Conservation (phyloP, 768 basidiomycete genomes). For the Rickenella mellea region DNA sequence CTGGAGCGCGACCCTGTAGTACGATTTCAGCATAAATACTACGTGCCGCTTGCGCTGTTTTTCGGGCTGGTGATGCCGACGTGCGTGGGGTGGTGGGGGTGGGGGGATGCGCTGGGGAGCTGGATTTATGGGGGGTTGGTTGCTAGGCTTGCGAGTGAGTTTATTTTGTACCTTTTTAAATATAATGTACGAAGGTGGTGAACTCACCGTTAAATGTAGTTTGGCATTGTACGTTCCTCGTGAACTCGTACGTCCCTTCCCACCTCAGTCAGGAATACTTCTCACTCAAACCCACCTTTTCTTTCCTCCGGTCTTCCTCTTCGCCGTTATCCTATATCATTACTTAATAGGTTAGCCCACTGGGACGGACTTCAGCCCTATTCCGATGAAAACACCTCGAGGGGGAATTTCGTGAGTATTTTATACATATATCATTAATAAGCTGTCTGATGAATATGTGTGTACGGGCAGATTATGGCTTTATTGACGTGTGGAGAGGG, state of each 20-base stretch:
- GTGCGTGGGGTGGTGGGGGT: slow-evolving; percentile 40
- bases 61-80: slow-evolving; percentile 53
- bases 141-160: slow-evolving; percentile 48
- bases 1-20: slow-evolving; percentile 66
- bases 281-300: not conserved
- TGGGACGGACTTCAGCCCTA: slow-evolving; percentile 78
- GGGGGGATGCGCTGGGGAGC: slow-evolving; percentile 57
- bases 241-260: slow-evolving; percentile 48
- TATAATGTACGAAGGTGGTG: not conserved
- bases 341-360: slow-evolving; percentile 49
- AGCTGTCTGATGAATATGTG: not conserved
- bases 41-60: slow-evolving; percentile 56
- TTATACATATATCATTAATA: not conserved
- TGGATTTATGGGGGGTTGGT: slow-evolving; percentile 68
- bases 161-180: not conserved
- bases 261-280: too few species aligned
- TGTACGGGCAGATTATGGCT: slow-evolving; percentile 42
- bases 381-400: slow-evolving; percentile 70
- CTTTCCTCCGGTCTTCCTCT: not conserved
- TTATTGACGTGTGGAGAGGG: slow-evolving; percentile 69
- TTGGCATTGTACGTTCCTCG: slow-evolving; percentile 65
- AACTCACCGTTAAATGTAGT: slow-evolving; percentile 22
- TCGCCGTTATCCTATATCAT: not conserved
- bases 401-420: slow-evolving; percentile 54
- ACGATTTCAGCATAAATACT: slow-evolving; percentile 60